Conservation (phyloP, 2,329 filamentous ascomycete species). For the Fusarium tuaranense region DNA sequence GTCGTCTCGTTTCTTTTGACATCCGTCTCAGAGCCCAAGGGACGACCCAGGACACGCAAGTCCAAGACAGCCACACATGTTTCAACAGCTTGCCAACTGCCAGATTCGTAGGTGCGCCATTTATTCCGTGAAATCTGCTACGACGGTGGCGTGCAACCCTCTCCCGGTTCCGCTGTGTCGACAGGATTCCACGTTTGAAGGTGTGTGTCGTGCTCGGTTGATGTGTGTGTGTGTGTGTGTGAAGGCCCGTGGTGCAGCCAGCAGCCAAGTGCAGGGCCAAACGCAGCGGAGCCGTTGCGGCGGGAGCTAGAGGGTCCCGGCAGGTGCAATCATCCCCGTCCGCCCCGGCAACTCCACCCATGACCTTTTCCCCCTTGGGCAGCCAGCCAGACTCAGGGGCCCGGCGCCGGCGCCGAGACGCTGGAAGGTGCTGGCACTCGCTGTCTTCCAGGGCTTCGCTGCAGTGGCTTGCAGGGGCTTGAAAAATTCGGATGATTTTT, state of each 20-base stretch:
- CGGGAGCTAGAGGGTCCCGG: slow-evolving; percentile 27
- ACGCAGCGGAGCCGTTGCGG: slow-evolving; percentile 6
- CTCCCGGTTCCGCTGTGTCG: slow-evolving; percentile 6
- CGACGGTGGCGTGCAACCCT: slow-evolving; percentile 36
- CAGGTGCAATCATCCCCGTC: slow-evolving; percentile 30
- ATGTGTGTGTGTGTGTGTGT: neutral
- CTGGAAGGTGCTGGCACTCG: slow-evolving; percentile 20
- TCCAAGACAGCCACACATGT: neutral
- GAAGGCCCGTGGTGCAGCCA: neutral
- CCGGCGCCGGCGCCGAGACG: slow-evolving; percentile 22
- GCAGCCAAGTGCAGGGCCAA: neutral
- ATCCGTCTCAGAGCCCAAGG: neutral
- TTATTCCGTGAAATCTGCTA: slow-evolving; percentile 26
- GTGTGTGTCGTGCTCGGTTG: slow-evolving; percentile 29
- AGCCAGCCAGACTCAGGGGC: neutral
- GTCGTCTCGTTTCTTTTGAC: neutral
- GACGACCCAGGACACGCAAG: neutral
- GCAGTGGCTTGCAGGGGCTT: slow-evolving; percentile 28
- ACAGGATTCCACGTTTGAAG: slow-evolving; percentile 14
- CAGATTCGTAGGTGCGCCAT: slow-evolving; percentile 36
- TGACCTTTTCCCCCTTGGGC: neutral
- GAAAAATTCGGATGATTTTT: slow-evolving; percentile 15
- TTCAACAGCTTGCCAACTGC: slow-evolving; percentile 6
- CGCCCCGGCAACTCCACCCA: slow-evolving; percentile 14
- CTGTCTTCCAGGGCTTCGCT: slow-evolving; percentile 12